Base-by-base conservation (phyloP, 371 early-diverging fungal species). In the Chytridium lagenaria region DNA sequence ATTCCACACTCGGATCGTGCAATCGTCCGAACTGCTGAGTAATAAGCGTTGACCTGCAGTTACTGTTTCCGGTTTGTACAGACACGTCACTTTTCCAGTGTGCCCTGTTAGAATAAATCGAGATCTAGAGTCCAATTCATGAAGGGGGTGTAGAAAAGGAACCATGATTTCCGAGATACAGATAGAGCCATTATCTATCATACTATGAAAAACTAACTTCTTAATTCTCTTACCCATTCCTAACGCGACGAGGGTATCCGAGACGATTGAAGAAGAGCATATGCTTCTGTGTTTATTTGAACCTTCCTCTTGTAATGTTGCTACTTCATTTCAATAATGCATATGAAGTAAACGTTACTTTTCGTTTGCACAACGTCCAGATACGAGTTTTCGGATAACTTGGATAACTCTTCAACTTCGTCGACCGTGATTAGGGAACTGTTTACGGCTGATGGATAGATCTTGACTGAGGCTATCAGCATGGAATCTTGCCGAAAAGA, bases 1-100 rank as follows among this genome's bases (percentile, higher is more conserved):
- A 66, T 90, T 89, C 94, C 94, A 94, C 31, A 93, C 87, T 73
- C 87, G 86, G 28, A 92, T 88, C 10, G 88, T 85, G 34, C 92
- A 91, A 77, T 92, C 92, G 26, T 76, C 79, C 5, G 91, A 90
- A 30, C 93, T 83, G 51, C 81, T 82, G 31, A 86, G n/a, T 15
- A 86, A 64, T 1, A 74, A n/a, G 15, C 51, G 44, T 51, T 80
- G 77, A 26, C 66, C 65, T 68, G 31, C 59, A 50, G 40, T n/a
- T n/a, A n/a, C n/a, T n/a, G 31, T 59, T 5, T 74, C 75, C 16
- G 77, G 61, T 28, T 69, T 67, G 67, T 39, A 80, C 50, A 84
- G 59, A 28, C 73, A 59, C 64, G 73, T 76, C 2, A 84, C 78
- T 31, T 71, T 31, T 7, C 74, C 75, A 1, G 10, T 33, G 55